A percentile compares a stretch with the other conserved stretches of the same genome.
These are phyloP conservation scores for Pyrenochaeta sp. DNA, from an alignment of 2,329 filamentous ascomycete genomes.

Conservation along the genomic window DNA sequence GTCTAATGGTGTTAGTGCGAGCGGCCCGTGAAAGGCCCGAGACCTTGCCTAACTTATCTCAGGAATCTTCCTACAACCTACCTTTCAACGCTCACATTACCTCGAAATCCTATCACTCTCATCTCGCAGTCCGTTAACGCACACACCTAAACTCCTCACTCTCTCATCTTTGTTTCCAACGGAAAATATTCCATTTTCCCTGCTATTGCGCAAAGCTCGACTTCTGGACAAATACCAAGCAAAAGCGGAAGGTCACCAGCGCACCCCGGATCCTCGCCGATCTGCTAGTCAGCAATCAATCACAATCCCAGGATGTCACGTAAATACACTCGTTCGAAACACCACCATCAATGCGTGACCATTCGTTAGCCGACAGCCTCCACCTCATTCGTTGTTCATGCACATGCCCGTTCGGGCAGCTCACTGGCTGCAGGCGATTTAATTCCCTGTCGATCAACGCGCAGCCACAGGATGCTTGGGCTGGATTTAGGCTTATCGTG, in stretches of 20 bases:
- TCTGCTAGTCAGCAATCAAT: slow-evolving; percentile 6
- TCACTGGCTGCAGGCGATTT: slow-evolving; percentile 10
- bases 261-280: slow-evolving; percentile 8
- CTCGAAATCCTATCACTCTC: too few species aligned
- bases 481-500: slow-evolving; percentile 24
- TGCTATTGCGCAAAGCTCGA: not conserved
- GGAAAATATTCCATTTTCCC: not conserved
- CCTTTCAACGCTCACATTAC: too few species aligned
- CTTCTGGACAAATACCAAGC: not conserved
- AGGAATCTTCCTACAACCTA: too few species aligned
- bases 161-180: not conserved
- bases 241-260: slow-evolving; percentile 15
- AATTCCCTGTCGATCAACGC: slow-evolving; percentile 22
- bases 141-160: not conserved
- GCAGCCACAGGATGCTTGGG: slow-evolving; percentile 16
- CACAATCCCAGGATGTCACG: not conserved
- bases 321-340: slow-evolving; percentile 6
- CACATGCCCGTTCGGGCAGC: slow-evolving; percentile 21
- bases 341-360: slow-evolving; percentile 9
- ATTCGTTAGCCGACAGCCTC: slow-evolving; percentile 3
- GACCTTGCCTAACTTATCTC: not conserved
- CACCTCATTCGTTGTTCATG: slow-evolving; percentile 6
- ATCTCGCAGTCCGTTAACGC: too few species aligned
- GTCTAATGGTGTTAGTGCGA: not conserved
- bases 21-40: not conserved